Base-by-base conservation (phyloP, 2,329 filamentous ascomycete genomes). In the Dothideomycetes sp. region DNA sequence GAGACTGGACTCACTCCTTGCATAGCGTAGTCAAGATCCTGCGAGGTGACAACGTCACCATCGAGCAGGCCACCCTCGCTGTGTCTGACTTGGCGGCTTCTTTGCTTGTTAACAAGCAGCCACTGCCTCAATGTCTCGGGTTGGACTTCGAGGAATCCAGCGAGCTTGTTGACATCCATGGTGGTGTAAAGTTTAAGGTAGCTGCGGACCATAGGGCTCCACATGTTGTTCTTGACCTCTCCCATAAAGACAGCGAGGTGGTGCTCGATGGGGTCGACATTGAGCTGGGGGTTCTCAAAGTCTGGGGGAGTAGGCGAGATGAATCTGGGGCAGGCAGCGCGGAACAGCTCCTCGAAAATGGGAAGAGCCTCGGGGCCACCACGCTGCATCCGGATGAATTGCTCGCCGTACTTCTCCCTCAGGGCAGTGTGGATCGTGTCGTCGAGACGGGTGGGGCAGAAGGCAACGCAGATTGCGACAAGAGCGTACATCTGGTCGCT, bases 401-500 rank as follows among this genome's bases (percentile, higher is more conserved):
- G 88, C 68, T 98, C 91, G 56, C 91, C 91, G 66, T 95, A 98
- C 79, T 98, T 98, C 75, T 98, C 91, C 48, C 91, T 81, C 40
- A 98, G 79, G 47, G 89, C 87, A 46, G 86, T 93, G 79, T 98
- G 91, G 70, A 98, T 95, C 60, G 89, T 96, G 73, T 98, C 91
- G 62, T 98, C 91, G 55, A 98, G 79, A 53, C 91, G 80, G 42
- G 89, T 96, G 43, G 91, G 91, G 68, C 94, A 84, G 75, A 98
- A 94, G 49, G 91, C 88, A 42, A 96, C 88, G 66, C 91, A 98
- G 69, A 98, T 96, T 64, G 91, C 89, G 54, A 98, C 93, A 52
- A 98, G 77, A 30, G 91, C 91, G 64, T 95, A 95, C 89, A 98
- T 96, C 74, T 98, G 91, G 65, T 98, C 91, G 66, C 94, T 96